Evolutionary conservation across 2,329 filamentous ascomycete species (phyloP), one percentile per base, ranked within the genome.

Genomic region (Purpureocillium lavendulum): DNA sequence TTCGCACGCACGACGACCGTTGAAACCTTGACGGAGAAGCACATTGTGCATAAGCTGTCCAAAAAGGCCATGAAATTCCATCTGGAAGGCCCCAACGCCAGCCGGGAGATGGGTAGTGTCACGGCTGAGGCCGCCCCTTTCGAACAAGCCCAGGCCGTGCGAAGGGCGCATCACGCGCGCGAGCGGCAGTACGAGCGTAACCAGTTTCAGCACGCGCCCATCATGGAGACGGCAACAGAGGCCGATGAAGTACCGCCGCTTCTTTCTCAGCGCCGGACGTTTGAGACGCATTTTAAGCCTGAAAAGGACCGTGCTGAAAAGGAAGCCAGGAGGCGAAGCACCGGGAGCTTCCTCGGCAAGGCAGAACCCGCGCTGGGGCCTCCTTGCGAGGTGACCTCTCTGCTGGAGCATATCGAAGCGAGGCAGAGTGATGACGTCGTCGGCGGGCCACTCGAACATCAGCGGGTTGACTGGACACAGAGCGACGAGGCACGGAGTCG

Each of bases 391-490:
- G 12, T 33, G 15, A 35, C 42, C 6, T 36, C 29, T 21, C 16
- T 39, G 18, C 31, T 42, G 13, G 28, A 40, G 16, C 34, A 41
- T 13, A 24, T 34, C n/a, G 35, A 40, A 4, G 40, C 24, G 18
- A 29, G 26, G 9, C 34, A 37, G 2, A 38, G 21, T 14, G 33
- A 31, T 21, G 18, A 35, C 21, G 15, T 44, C 13, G 9, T 38
- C 16, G 41, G 41, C 8, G 45, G 49, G 26, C 42, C 44, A 12
- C 48, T 62, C 24, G 58, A 66, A 40, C 62, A 66, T 47, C 61
- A 65, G 47, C 61, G 67, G 26, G 68, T 71, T 40, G 74, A 80
- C 53, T 80, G 76, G 76, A 71, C 71, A 24, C 75, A 80, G 52
- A 70, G 66, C 48, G 75, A 78, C 45, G 71, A 77, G 54, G 36